phyloP scores from a whole-genome alignment of 192 early-diverging fungal species.

The Thamnidium elegans region DNA sequence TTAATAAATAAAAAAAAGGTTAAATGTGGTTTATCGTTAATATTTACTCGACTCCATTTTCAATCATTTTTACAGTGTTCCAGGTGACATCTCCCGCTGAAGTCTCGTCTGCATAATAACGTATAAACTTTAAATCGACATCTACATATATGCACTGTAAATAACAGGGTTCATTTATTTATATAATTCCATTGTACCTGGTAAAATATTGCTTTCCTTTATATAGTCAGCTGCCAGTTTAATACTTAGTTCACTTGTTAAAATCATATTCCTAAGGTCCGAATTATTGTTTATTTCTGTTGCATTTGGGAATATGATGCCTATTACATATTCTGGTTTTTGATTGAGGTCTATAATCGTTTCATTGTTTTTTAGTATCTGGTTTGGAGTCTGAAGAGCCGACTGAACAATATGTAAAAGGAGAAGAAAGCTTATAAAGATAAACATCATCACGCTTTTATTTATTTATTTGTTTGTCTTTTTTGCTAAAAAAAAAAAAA shows the following conservation, averaged over 20 bases:
- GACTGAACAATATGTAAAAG: background rate
- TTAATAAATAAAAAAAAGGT: too few relatives aligned
- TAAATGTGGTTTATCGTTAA: too few relatives aligned
- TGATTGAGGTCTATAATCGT: background rate
- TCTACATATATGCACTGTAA: slow-evolving; percentile 5
- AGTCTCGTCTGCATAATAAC: slow-evolving; percentile 16
- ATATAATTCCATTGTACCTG: slow-evolving; percentile 14
- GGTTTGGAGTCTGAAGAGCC: background rate
- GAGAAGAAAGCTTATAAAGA: background rate
- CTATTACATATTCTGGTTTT: slow-evolving; percentile 20
- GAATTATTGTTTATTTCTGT: background rate
- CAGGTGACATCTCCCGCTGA: slow-evolving; percentile 18
- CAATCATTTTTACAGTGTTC: slow-evolving; percentile 10
- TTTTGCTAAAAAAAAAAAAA: too few relatives aligned
- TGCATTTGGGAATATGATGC: slow-evolving; percentile 17
- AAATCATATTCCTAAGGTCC: slow-evolving; percentile 24
- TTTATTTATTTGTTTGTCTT: too few relatives aligned
- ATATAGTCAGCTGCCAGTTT: slow-evolving; percentile 9
- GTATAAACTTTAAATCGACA: slow-evolving; percentile 17
- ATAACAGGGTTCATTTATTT: background rate
- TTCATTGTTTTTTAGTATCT: too few relatives aligned
- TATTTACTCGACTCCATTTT: slow-evolving; percentile 18
- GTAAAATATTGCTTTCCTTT: slow-evolving; percentile 1
- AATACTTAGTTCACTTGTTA: slow-evolving; percentile 24
- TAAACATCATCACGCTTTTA: background rate